These are phyloP conservation scores for Perkinsela sp. DNA, from an alignment of 208 protist species.

Conservation along the genomic window DNA sequence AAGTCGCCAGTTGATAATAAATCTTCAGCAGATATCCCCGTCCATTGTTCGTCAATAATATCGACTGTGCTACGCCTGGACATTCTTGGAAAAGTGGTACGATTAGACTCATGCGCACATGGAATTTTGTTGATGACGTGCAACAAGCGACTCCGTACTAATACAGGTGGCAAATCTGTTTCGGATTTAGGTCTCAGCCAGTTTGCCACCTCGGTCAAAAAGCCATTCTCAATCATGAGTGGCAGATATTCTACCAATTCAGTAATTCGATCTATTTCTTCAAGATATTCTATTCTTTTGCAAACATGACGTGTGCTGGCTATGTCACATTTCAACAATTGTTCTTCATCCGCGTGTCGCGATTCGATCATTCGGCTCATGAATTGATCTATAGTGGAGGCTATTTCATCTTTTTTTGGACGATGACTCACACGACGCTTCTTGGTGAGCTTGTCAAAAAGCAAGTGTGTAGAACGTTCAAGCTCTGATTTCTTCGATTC, in stretches of 20 bases:
- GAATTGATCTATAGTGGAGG: neutral
- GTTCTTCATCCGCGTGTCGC: neutral
- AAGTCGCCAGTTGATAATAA: neutral
- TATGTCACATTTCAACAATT: neutral
- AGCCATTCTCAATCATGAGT: neutral
- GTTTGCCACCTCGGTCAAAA: neutral
- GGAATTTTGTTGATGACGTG: neutral
- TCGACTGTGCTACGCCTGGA: neutral
- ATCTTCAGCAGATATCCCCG: neutral
- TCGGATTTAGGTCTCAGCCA: neutral
- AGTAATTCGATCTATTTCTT: neutral
- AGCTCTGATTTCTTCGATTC: neutral
- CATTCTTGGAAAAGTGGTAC: neutral
- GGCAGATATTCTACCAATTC: neutral
- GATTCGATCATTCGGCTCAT: neutral
- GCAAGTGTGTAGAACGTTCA: neutral
- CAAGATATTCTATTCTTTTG: neutral
- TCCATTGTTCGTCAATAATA: neutral
- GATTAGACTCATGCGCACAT: neutral
- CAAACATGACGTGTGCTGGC: neutral
- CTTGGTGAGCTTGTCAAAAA: neutral
- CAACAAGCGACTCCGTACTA: neutral
- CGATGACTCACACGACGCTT: neutral
- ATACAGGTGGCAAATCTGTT: neutral
- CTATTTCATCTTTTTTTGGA: neutral